phyloP scores from a whole-genome alignment of 371 early-diverging fungal genomes.

The Capillidium rhysosporum region DNA sequence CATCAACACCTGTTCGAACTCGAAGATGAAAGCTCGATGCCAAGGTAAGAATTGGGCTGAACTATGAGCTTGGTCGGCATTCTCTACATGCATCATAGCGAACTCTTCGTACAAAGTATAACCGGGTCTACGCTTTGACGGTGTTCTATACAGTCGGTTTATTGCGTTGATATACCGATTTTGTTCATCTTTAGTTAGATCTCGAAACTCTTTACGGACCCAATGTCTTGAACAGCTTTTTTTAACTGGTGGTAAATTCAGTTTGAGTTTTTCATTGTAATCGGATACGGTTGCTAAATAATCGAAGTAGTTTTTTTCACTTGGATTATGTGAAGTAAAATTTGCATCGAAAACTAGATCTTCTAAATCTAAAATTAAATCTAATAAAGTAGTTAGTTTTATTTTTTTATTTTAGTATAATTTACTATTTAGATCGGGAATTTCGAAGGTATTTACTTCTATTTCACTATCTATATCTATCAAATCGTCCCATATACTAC shows the following conservation, averaged over 20 bases:
- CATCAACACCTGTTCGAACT: conserved; percentile 4
- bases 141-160: not conserved
- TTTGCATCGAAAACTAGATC: not conserved
- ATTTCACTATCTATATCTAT: no score
- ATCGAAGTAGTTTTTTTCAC: not conserved
- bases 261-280: not conserved
- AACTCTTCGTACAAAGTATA: not conserved
- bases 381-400: no score
- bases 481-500: no score
- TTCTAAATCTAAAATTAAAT: no score
- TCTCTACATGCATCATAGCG: not conserved
- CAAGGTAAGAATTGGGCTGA: not conserved
- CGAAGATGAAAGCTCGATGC: conserved; percentile 17
- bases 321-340: not conserved
- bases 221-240: not conserved
- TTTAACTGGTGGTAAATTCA: not conserved
- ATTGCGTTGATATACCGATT: not conserved
- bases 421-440: no score
- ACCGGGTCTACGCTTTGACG: not conserved
- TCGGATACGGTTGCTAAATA: not conserved
- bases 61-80: not conserved
- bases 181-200: not conserved
- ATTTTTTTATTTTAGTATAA: no score
- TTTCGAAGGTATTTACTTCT: no score
- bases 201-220: not conserved